Percentiles rank a stretch among this genome's conserved stretches.
These are phyloP conservation scores for Tuber magnatum DNA, from an alignment of 495 filamentous ascomycete genomes.

Conservation along the genomic window DNA sequence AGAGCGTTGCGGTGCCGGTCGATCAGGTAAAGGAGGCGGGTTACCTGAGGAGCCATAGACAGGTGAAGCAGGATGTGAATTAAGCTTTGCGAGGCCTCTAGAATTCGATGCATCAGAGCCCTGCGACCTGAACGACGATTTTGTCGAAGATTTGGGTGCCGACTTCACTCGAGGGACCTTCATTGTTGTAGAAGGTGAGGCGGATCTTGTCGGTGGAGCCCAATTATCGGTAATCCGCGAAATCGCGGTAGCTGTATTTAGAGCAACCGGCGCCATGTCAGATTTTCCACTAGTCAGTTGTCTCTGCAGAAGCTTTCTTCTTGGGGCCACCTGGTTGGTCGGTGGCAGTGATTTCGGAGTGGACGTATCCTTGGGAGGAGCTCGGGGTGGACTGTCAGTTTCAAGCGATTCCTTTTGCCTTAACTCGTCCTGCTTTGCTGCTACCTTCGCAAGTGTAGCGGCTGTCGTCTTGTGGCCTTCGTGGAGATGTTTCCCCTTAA, in stretches of 20 bases:
- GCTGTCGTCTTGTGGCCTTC: constrained; percentile 35
- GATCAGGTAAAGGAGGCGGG: constrained; percentile 27
- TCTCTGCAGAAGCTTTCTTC: constrained; percentile 28
- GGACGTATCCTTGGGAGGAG: constrained; percentile 26
- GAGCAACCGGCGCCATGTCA: constrained; percentile 25
- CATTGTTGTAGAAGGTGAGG: constrained; percentile 18
- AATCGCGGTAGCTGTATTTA: constrained; percentile 29
- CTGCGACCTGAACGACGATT: constrained; percentile 30
- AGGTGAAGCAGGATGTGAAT: constrained; percentile 35
- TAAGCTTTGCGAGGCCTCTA: constrained; percentile 17
- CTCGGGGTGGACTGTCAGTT: constrained; percentile 29
- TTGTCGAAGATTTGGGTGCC: constrained; percentile 21
- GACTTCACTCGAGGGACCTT: constrained; percentile 21
- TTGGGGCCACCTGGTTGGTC: constrained; percentile 2
- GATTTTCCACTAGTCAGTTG: constrained; percentile 20
- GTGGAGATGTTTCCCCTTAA: constrained; percentile 24
- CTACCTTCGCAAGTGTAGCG: constrained; percentile 33
- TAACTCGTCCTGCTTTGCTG: constrained; percentile 31
- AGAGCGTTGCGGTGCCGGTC: constrained; percentile 35
- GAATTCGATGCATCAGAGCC: constrained; percentile 22
- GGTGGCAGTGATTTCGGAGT: background rate
- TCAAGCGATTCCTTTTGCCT: constrained; percentile 23
- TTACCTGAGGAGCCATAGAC: constrained; percentile 16
- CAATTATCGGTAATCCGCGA: constrained; percentile 34
- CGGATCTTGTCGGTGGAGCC: constrained; percentile 27